Evolutionary conservation across 2,329 filamentous ascomycete species (phyloP).

Genomic region (Pseudopithomyces chartarum): DNA sequence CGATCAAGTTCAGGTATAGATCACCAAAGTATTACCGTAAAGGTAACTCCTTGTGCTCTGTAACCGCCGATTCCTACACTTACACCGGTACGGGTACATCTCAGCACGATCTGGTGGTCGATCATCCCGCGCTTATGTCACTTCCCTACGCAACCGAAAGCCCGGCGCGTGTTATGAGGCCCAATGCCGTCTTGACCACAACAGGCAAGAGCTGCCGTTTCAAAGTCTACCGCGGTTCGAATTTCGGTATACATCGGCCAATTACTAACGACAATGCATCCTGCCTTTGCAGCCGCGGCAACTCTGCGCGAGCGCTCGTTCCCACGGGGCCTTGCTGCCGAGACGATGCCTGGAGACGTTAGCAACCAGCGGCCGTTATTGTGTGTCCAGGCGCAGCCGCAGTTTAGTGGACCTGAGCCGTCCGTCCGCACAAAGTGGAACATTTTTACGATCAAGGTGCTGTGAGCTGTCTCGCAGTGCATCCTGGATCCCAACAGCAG

Average conservation of each 20-base stretch:
- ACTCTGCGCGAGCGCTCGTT: neutral
- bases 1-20: too few relatives aligned
- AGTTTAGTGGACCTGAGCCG: neutral
- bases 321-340: neutral
- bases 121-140: constrained; percentile 5
- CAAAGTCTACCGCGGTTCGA: neutral
- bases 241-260: neutral
- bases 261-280: neutral
- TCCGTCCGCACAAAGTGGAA: neutral
- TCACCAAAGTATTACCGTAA: too few relatives aligned
- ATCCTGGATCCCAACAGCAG: neutral
- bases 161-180: neutral
- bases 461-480: too few relatives aligned
- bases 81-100: neutral
- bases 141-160: constrained; percentile 4
- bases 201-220: constrained; percentile 1
- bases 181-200: neutral
- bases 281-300: neutral
- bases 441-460: too few relatives aligned
- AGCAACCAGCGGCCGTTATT: neutral
- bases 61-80: neutral
- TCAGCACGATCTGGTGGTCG: neutral
- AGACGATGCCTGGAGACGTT: neutral
- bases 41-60: neutral
- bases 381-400: neutral